phyloP scores from a whole-genome alignment of 2,329 filamentous ascomycete genomes.

The Pseudocercospora fuligena region DNA sequence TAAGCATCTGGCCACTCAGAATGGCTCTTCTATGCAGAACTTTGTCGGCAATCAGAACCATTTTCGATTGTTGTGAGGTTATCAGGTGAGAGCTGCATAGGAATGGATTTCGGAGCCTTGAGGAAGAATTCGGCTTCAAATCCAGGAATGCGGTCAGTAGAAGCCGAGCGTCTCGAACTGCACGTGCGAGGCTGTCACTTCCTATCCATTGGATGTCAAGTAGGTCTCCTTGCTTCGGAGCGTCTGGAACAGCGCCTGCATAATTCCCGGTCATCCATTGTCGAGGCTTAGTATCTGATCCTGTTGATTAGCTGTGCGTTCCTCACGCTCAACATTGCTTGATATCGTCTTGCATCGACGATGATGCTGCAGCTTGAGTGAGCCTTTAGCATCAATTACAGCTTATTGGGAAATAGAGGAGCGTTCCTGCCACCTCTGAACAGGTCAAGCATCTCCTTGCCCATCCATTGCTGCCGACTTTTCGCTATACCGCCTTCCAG shows the following conservation, averaged over 20 bases:
- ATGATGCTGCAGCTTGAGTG: background rate
- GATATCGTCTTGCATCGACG: background rate
- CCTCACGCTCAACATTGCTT: background rate
- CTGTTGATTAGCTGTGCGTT: background rate
- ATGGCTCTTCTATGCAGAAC: background rate
- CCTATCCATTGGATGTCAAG: background rate
- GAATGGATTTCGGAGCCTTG: background rate
- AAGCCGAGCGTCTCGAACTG: background rate
- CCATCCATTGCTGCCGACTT: constrained; percentile 54
- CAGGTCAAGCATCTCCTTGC: constrained; percentile 55
- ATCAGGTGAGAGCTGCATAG: background rate
- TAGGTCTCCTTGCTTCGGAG: background rate
- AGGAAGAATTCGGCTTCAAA: background rate
- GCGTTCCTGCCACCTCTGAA: constrained; percentile 52
- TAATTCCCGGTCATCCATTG: background rate
- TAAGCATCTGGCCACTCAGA: background rate
- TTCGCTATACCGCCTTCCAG: constrained; percentile 54
- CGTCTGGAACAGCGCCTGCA: background rate
- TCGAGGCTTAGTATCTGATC: background rate
- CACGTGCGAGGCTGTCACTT: background rate
- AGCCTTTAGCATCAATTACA: constrained; percentile 23
- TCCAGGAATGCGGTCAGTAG: no score
- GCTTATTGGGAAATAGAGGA: constrained; percentile 40
- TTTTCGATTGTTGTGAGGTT: background rate
- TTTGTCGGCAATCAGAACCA: background rate